Conservation (phyloP, 2,329 filamentous ascomycete species). For the Sclerotinia trifoliorum region DNA sequence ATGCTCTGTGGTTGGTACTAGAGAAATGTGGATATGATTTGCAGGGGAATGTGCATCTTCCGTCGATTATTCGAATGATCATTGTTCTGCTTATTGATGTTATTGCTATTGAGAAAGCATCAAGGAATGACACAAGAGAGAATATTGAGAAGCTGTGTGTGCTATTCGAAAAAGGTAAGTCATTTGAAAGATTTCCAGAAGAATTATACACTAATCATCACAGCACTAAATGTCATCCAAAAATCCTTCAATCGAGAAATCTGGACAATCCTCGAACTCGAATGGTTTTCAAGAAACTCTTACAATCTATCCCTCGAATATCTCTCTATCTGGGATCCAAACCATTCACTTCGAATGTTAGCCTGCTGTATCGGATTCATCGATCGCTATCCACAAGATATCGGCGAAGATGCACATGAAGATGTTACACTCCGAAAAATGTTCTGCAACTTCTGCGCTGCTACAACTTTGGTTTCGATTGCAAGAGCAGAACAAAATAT, state of each 20-base stretch:
- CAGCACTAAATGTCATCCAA: slow-evolving; percentile 41
- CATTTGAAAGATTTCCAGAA: accelerated
- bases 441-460: slow-evolving; percentile 69
- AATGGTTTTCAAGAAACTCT: slow-evolving; percentile 81
- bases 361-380: slow-evolving; percentile 53
- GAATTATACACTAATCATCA: slow-evolving; percentile 12
- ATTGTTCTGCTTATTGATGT: slow-evolving; percentile 52
- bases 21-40: slow-evolving; percentile 52
- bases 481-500: slow-evolving; percentile 52
- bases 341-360: slow-evolving; percentile 56
- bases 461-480: slow-evolving; percentile 51
- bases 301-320: slow-evolving; percentile 74
- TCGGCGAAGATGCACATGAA: slow-evolving; percentile 43
- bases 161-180: slow-evolving; percentile 51
- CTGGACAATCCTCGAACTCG: slow-evolving; percentile 65
- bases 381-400: slow-evolving; percentile 50
- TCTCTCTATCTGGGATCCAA: slow-evolving; percentile 54
- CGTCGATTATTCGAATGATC: slow-evolving; percentile 62
- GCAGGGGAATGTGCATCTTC: slow-evolving; percentile 55
- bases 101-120: slow-evolving; percentile 37
- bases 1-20: slow-evolving; percentile 59
- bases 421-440: slow-evolving; percentile 60
- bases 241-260: slow-evolving; percentile 42
- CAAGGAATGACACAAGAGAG: slow-evolving; percentile 4
- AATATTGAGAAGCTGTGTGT: slow-evolving; percentile 52